Base-by-base conservation (phyloP, 2,329 filamentous ascomycete species). In the Aspergillus carbonarius region DNA sequence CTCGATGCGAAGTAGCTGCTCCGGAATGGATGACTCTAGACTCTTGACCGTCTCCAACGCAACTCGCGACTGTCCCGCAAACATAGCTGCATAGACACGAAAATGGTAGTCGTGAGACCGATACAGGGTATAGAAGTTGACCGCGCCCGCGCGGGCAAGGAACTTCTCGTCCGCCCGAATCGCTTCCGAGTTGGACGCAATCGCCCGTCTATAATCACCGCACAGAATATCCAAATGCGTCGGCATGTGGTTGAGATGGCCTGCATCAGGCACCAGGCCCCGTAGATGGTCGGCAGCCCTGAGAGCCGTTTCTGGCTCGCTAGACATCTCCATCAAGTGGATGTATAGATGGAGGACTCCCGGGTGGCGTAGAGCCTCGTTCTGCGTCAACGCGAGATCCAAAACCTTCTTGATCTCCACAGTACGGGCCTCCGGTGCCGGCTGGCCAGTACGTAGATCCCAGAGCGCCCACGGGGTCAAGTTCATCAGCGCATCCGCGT, bases 261-360 rank as follows among this genome's bases (percentile, higher is more conserved):
- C 89, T 0, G 85, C 81, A 68, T 91, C 88, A 0, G 88, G 88
- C 0, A 88, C 83, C 2, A 91, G 79, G 9, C 79, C 80, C 20
- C 88, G 85, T 10, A 92, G 79, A 20, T 68, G 75, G 66, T 91
- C 82, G 5, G 88, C 88, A 0, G 82, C 78, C 0, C 82, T 76
- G 15, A 90, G 71, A 1, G 86, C 89, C 1, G 74, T 70, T 69
- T 91, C 89, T 0, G 89, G 89, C 0, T 78, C 81, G 0, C 79
- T 76, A 0, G 88, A 91, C 89, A 91, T 91, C 68, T 92, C 89
- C 80, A 91, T 89, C 3, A 91, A 81, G 65, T 92, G 89, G 39
- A 92, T 89, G 71, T 92, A 92, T 32, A 91, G 75, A 70, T 93
- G 90, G 5, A 92, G 77, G 0, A 92, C 72, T 0, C 89, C 90